Evolutionary conservation across 2,329 filamentous ascomycete genomes (phyloP), one percentile per base, ranked within the genome.

Genomic region (Hirsutella rhossiliensis): DNA sequence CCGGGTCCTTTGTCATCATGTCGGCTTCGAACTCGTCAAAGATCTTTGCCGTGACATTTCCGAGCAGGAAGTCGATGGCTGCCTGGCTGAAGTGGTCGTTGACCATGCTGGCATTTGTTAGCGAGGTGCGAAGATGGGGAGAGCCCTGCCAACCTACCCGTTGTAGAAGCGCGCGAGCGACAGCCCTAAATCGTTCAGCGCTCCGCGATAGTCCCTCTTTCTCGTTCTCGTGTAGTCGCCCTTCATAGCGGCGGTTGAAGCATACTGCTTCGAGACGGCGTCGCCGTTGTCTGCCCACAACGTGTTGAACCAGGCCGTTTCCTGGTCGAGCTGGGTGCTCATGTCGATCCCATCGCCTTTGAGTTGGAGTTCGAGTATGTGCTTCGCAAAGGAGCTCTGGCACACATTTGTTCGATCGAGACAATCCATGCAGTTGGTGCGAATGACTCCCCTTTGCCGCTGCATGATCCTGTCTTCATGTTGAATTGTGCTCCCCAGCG

Each of bases 361-460:
- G 2, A 98, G 71, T 56, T 96, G 87, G 29, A 73, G 60, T 51
- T 96, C 87, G 2, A 98, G 71, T 51, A 87, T 84, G 56, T 83
- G 79, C 56, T 87, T 85, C 5, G 78, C 92, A 58, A 89, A 89
- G 0, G 88, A 92, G 56, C 87, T 94, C 62, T 97, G 90, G 36
- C 89, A 88, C 19, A 98, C 89, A 53, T 97, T 97, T 2, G 92
- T 98, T 19, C 92, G 79, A 60, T 98, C 92, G 11, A 98, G 69
- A 54, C 92, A 98, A 58, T 98, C 92, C 92, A 98, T 97, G 62
- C 92, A 98, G 57, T 98, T 98, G 2, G 88, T 96, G 45, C 92
- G 76, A n/a, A 97, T 61, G 7, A 94, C 77, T 1, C 89, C 89
- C 23, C 67, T 71, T 59, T 96, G 89, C 40, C 59, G 66, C 5